Conservation (phyloP, 805 yeast species). For the Lipomyces sp. region DNA sequence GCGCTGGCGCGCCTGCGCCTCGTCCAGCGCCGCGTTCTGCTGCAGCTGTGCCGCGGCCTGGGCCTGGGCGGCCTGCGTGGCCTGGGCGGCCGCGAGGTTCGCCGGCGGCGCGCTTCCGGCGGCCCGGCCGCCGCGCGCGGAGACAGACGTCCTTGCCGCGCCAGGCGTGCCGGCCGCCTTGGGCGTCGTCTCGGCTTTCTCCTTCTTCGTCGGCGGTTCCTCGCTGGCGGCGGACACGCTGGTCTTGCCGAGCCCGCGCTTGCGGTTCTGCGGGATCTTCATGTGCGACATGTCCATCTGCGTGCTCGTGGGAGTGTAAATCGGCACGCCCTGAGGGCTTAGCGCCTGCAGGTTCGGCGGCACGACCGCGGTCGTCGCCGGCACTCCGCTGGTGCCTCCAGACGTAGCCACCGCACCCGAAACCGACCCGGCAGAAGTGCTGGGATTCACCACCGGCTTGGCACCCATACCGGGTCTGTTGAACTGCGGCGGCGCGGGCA, state of each 20-base stretch:
- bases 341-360: conserved; percentile 8
- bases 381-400: neutral
- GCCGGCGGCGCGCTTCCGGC: no score
- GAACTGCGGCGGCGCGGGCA: neutral
- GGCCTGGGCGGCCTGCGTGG: neutral
- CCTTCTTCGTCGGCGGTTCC: conserved; percentile 26
- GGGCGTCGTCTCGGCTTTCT: neutral
- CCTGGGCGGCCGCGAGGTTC: conserved; percentile 3
- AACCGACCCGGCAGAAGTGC: neutral
- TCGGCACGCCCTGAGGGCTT: conserved; percentile 27
- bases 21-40: conserved; percentile 1
- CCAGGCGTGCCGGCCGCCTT: neutral
- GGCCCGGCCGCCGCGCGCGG: no score
- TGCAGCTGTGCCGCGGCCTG: neutral
- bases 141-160: no score
- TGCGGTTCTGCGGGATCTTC: conserved; percentile 19
- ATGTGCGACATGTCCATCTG: conserved; percentile 21
- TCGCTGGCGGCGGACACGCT: neutral
- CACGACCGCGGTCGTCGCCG: conserved; percentile 2
- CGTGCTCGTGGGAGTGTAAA: conserved; percentile 14
- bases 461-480: no score
- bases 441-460: no score
- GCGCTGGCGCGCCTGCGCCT: conserved; percentile 5
- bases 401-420: neutral
- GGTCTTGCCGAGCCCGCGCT: conserved; percentile 13